Conservation (phyloP, 139 green algal genomes). For the Volvox africanus region DNA sequence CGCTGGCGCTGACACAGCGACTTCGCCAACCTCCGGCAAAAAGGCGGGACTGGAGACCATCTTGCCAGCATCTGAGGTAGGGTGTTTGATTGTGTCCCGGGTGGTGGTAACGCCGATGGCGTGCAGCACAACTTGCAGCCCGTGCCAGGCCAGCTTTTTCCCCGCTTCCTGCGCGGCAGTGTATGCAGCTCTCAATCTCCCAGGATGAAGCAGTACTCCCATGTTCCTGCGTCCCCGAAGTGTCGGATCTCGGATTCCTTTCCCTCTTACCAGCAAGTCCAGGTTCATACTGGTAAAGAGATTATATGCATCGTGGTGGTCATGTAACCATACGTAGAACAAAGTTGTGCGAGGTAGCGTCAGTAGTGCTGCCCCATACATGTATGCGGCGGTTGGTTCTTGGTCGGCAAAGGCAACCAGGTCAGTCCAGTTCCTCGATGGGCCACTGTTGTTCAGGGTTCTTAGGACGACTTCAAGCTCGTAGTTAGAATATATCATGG, state of each 20-base stretch:
- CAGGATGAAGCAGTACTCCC: no score
- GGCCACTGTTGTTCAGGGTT: not conserved
- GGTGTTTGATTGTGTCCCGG: no score
- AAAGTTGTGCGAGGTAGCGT: conserved; percentile 12
- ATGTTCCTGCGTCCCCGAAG: no score
- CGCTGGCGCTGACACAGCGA: not conserved
- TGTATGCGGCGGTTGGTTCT: not conserved
- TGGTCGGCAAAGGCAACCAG: not conserved
- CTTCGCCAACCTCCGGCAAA: not conserved
- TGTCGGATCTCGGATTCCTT: no score
- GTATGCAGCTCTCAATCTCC: no score
- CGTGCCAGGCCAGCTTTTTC: not conserved
- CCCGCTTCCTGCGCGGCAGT: not conserved
- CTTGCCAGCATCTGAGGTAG: no score
- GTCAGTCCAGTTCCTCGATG: not conserved
- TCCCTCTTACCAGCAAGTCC: not conserved
- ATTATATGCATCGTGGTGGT: conserved; percentile 18
- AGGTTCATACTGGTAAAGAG: not conserved
- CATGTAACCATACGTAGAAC: not conserved
- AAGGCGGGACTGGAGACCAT: no score
- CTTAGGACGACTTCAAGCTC: conserved; percentile 28
- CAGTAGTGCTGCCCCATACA: not conserved
- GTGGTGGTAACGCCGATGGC: not conserved
- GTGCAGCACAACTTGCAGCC: not conserved
- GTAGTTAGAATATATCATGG: conserved; percentile 8